phyloP scores from a whole-genome alignment of 306 rosid genomes.

The Abrus pulchellus region DNA sequence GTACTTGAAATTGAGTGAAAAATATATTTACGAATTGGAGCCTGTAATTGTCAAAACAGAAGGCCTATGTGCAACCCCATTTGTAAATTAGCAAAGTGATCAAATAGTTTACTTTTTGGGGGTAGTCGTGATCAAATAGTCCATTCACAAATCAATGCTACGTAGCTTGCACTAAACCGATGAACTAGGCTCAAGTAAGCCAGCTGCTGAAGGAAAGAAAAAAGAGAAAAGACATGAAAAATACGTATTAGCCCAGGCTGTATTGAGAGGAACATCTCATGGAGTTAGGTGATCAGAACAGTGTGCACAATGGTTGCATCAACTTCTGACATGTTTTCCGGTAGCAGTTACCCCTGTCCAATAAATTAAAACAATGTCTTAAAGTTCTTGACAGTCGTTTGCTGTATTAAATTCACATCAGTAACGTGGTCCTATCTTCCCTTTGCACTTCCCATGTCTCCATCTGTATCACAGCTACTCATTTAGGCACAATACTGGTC shows the following conservation, averaged over 20 bases:
- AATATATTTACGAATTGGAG: not conserved
- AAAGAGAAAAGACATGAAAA: not conserved
- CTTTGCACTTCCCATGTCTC: not conserved
- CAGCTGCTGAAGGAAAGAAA: not conserved
- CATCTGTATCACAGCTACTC: not conserved
- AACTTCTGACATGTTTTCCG: constrained; percentile 29
- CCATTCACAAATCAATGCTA: not conserved
- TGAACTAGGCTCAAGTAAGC: not conserved
- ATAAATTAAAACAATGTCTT: not conserved
- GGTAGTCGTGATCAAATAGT: not conserved
- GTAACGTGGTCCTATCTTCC: constrained; percentile 25
- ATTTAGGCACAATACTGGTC: not conserved
- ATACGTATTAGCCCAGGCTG: not conserved
- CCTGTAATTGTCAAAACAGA: not conserved
- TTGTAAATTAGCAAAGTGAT: no score
- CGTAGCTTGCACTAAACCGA: not conserved
- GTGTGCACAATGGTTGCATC: not conserved
- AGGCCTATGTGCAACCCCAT: not conserved
- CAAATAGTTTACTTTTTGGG: not conserved
- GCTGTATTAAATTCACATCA: not conserved
- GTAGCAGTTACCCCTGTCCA: not conserved
- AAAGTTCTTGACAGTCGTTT: not conserved
- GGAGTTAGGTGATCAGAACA: not conserved
- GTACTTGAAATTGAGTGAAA: not conserved
- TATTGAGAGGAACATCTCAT: not conserved